Evolutionary conservation across 768 basidiomycete species (phyloP).

Genomic region (Suillus occidentalis): DNA sequence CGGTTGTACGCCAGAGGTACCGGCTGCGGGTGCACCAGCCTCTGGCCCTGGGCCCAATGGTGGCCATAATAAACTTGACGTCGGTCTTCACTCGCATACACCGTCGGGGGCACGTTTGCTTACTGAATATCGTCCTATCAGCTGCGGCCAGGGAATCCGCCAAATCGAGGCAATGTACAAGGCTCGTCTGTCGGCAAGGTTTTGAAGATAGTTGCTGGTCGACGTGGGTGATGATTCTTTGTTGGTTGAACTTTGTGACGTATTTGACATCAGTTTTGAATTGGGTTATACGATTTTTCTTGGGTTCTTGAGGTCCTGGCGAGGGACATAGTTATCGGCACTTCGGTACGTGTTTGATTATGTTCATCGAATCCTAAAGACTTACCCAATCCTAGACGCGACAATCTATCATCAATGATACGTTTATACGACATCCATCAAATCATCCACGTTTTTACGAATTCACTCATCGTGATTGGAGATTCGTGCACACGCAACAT

Average conservation of each 20-base stretch:
- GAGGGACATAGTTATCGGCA: slow-evolving; percentile 11
- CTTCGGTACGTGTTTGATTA: neutral
- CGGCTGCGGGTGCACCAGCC: neutral
- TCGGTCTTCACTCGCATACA: slow-evolving; percentile 1
- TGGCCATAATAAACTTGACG: slow-evolving; percentile 1
- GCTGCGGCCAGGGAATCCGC: slow-evolving; percentile 17
- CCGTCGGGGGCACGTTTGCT: slow-evolving; percentile 19
- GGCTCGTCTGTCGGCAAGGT: slow-evolving; percentile 16
- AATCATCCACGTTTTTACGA: neutral
- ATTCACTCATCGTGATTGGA: neutral
- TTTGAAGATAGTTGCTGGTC: slow-evolving; percentile 23
- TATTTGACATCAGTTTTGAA: slow-evolving; percentile 19
- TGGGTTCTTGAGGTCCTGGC: slow-evolving; percentile 24
- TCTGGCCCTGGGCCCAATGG: neutral
- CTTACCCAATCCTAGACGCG: neutral
- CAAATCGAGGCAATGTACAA: slow-evolving; percentile 11
- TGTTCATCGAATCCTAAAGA: too few species aligned
- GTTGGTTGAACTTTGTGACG: neutral
- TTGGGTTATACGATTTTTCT: slow-evolving; percentile 24
- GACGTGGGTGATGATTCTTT: slow-evolving; percentile 20
- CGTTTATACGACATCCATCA: neutral
- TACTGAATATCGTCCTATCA: slow-evolving; percentile 21
- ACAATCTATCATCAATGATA: neutral
- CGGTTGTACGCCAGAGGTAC: neutral
- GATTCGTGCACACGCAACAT: neutral